A percentile compares a stretch with the other conserved stretches of the same genome.
Evolutionary conservation across 805 yeast species (phyloP).

Genomic region (Candida nitratophila): DNA sequence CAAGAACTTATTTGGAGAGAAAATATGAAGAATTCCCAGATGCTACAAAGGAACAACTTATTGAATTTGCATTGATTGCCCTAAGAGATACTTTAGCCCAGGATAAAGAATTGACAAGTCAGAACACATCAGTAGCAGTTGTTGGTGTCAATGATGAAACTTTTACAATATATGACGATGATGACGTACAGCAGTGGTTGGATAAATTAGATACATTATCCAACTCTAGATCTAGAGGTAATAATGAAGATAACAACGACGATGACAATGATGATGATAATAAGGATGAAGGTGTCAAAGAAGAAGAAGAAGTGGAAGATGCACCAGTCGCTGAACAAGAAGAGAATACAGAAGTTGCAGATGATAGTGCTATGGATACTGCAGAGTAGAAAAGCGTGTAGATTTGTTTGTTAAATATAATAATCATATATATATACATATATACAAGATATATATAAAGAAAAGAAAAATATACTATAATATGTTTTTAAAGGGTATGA

Average conservation of each 20-base stretch:
- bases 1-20: constrained; percentile 91
- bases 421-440: neutral
- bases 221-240: constrained; percentile 44
- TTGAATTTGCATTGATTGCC: constrained; percentile 82
- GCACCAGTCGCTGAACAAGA: constrained; percentile 10
- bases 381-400: neutral
- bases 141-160: constrained; percentile 71
- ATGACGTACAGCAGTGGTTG: constrained; percentile 77
- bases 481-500: too few species aligned
- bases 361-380: constrained; percentile 31
- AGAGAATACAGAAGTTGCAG: constrained; percentile 6
- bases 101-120: constrained; percentile 80
- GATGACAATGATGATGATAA: constrained; percentile 18
- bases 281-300: constrained; percentile 17
- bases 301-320: constrained; percentile 6
- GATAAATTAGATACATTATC: constrained; percentile 63
- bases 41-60: constrained; percentile 60
- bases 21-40: constrained; percentile 62
- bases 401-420: neutral
- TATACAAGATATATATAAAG: too few species aligned
- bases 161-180: constrained; percentile 81
- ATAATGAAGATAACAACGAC: constrained; percentile 22
- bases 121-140: constrained; percentile 85
- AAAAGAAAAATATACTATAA: neutral
- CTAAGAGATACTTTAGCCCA: constrained; percentile 90